Evolutionary conservation across 2,329 filamentous ascomycete species (phyloP), one percentile per base, ranked within the genome.

Genomic region (Alternaria atra): DNA sequence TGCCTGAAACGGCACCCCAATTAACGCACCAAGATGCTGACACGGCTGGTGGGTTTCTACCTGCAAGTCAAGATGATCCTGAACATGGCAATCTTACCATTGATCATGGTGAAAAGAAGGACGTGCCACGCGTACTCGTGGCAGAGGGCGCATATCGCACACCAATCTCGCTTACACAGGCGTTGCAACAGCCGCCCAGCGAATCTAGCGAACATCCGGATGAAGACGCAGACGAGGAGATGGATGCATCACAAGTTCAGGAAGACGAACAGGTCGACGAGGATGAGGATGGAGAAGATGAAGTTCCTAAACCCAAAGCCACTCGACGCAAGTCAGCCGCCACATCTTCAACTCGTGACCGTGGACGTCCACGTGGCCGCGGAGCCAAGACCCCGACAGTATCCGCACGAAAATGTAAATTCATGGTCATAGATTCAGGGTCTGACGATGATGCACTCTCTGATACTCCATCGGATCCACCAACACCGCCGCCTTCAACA

Each of bases 231-330:
- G 43, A 50, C n/a, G 34, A 54, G 39, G 58, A 52, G 12, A 48
- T 43, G n/a, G 52, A 59, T 12, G 46, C 32, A 7, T 32, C 46
- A 9, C 50, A 60, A 8, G 48, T 77, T 2, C 6, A 44, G 12
- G 81, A 85, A 12, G 85, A 86, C 60, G 40, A 54, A n/a, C 81
- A 84, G 8, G 84, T 85, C 60, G 39, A 52, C 12, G 34, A 51
- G n/a, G 39, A 56, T 4, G 39, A 47, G 9, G 84, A 86, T 25
- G 58, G 60, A 5, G 58, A 66, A 30, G 53, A 68, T 6, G 57
- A 64, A 32, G 27, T 47, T 15, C 35, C 43, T 20, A 40, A 17
- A 35, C 59, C 20, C 50, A 58, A 39, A 44, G 25, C 15, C n/a
- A 51, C 25, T 56, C 63, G 61, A 4, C 68, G 66, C 20, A 70